Evolutionary conservation across 768 basidiomycete genomes (phyloP), one percentile per base, ranked within the genome.

Genomic region (Auricularia auricula-judae): DNA sequence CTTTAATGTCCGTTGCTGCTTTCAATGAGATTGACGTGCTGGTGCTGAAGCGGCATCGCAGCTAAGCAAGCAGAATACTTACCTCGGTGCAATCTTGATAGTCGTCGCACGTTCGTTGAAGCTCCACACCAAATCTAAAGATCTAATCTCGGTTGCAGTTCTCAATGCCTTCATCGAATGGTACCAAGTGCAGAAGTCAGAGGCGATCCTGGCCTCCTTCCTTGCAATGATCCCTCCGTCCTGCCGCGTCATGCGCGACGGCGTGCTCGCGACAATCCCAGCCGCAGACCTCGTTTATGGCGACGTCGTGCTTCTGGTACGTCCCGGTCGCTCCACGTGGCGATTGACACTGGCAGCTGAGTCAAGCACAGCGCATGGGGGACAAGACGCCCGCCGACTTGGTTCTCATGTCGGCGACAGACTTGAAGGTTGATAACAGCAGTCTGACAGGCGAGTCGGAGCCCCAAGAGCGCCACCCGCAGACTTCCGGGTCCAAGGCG

Each of bases 381-480:
- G 86, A 87, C 73, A 88, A 88, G 75, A 86, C 85, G 5, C 86
- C 86, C 0, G 86, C 86, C 10, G 86, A 88, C 72, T 73, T 86
- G 59, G 71, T 87, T 44, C 64, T 88, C 14, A 85, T 86, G 69
- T 78, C 82, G 3, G 71, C 84, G 0, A 80, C 80, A 4, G 86
- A 88, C 67, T 74, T 88, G 63, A 88, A 86, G 71, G 81, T 88
- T 59, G 86, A 88, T 72, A 87, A 87, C 69, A 86, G 85, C 66
- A 86, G 83, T 72, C 74, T 88, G 53, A 87, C 86, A 0, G 86
- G 86, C 64, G 86, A 88, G 71, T 85, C 86, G 1, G 86, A 87
- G 69, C 84, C 86, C 1, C 85, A 86, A 70, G 86, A 86, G 67
- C 80, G 86, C 3, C 71, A 71, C 23, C 75, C 83, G 10, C 66